Evolutionary conservation across 2,329 filamentous ascomycete genomes (phyloP).

Genomic region (Phialocephala subalpina): DNA sequence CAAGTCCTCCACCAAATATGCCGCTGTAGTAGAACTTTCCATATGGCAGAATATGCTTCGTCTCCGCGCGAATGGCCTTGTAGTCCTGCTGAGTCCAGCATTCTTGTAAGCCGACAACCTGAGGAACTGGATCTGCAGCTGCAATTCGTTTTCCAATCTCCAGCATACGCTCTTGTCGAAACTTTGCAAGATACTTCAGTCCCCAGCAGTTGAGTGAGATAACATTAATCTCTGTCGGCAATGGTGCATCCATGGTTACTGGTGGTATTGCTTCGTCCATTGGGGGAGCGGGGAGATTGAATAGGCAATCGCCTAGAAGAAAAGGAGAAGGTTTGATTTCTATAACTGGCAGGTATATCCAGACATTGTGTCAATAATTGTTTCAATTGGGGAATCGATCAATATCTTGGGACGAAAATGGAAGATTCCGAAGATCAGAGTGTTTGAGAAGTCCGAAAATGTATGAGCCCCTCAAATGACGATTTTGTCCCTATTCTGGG

Average conservation of each 20-base stretch:
- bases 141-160: constrained; percentile 88
- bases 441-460: constrained; percentile 26
- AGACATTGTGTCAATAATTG: constrained; percentile 23
- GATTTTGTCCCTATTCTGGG: constrained; percentile 2
- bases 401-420: not conserved
- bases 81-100: constrained; percentile 92
- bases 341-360: constrained; percentile 25
- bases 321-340: constrained; percentile 19
- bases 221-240: constrained; percentile 73
- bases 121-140: constrained; percentile 69
- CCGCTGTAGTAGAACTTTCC: constrained; percentile 94
- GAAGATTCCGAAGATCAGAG: constrained; percentile 11
- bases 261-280: constrained; percentile 7
- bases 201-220: constrained; percentile 98
- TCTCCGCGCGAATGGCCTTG: constrained; percentile 76
- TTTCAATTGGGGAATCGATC: not conserved
- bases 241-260: constrained; percentile 36
- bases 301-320: constrained; percentile 13
- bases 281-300: not conserved
- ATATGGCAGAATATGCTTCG: constrained; percentile 79
- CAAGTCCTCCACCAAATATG: constrained; percentile 88
- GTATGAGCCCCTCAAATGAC: constrained; percentile 25
- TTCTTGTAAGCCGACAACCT: constrained; percentile 94
- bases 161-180: constrained; percentile 77
- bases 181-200: constrained; percentile 83